Evolutionary conservation across 2,329 filamentous ascomycete genomes (phyloP).

Genomic region (Calonectria pseudoreteaudii): DNA sequence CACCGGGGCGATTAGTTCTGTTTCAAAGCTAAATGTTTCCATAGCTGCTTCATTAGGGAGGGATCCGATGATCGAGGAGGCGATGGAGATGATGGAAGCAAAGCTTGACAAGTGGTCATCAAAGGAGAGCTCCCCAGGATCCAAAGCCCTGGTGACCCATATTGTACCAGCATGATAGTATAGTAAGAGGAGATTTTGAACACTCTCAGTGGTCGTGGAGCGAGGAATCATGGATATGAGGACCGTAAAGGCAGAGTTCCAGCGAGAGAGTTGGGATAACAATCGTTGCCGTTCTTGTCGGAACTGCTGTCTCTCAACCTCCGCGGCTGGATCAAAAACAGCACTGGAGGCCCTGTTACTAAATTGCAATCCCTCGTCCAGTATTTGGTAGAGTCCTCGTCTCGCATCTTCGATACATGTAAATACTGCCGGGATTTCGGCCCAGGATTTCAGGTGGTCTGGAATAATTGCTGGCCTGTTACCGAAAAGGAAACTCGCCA

Average conservation of each 20-base stretch:
- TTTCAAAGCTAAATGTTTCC: constrained; percentile 55
- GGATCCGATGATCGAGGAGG: constrained; percentile 43
- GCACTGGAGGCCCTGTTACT: constrained; percentile 41
- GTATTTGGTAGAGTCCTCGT: constrained; percentile 49
- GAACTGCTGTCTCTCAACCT: constrained; percentile 41
- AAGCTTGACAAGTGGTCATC: constrained; percentile 52
- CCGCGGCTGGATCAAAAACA: constrained; percentile 41
- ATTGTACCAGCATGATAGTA: constrained; percentile 51
- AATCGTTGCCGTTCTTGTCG: constrained; percentile 49
- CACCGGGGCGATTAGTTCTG: constrained; percentile 55
- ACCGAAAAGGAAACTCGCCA: constrained; percentile 56
- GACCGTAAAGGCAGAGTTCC: constrained; percentile 47
- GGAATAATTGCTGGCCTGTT: constrained; percentile 52
- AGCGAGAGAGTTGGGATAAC: constrained; percentile 43
- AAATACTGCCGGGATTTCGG: constrained; percentile 49
- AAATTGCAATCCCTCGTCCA: constrained; percentile 55
- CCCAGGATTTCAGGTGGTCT: constrained; percentile 45
- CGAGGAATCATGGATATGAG: constrained; percentile 40
- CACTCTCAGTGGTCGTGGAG: constrained; percentile 21
- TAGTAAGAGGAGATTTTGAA: constrained; percentile 49
- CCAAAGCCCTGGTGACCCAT: constrained; percentile 48
- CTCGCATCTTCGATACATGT: constrained; percentile 48
- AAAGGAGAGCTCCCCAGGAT: constrained; percentile 47
- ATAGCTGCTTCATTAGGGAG: constrained; percentile 23
- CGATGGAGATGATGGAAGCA: constrained; percentile 50